A percentile compares a stretch with the other conserved stretches of the same genome.
Conservation (phyloP, 2,329 filamentous ascomycete genomes). For the Trichothecium roseum region DNA sequence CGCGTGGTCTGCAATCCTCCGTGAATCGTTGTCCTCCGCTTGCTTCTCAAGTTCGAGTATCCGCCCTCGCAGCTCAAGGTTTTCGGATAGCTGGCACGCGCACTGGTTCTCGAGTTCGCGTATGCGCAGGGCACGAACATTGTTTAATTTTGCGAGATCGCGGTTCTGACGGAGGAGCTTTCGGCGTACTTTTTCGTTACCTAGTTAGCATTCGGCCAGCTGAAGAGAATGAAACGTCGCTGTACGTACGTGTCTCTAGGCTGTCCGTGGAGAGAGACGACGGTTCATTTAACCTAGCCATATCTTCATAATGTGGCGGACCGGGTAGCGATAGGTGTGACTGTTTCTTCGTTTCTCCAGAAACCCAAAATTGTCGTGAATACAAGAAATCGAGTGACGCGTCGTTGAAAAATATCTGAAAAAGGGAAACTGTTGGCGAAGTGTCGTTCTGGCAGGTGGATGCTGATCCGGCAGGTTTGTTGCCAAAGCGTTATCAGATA, state of each 20-base stretch:
- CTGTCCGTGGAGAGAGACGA: conserved; percentile 56
- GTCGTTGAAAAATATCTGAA: neutral
- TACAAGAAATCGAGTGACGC: neutral
- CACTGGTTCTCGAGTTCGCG: conserved; percentile 67
- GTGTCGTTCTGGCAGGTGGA: conserved; percentile 10
- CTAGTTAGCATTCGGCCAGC: neutral
- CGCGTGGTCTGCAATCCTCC: conserved; percentile 54
- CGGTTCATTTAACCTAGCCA: conserved; percentile 76
- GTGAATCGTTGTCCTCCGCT: conserved; percentile 48
- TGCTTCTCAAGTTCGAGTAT: conserved; percentile 61
- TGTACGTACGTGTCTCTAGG: conserved; percentile 57
- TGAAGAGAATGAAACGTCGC: neutral
- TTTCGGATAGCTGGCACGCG: conserved; percentile 66
- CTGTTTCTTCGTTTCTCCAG: no score
- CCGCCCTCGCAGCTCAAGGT: conserved; percentile 61
- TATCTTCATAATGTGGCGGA: conserved; percentile 27
- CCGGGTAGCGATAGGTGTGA: no score
- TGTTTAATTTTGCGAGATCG: conserved; percentile 73
- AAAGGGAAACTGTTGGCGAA: conserved; percentile 10
- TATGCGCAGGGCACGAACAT: conserved; percentile 66
- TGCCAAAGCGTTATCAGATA: conserved; percentile 14
- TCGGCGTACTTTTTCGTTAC: conserved; percentile 52
- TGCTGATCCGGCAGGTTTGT: conserved; percentile 11
- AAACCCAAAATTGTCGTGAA: no score
- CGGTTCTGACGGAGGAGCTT: conserved; percentile 76